These are phyloP conservation scores for Ascobolus immersus DNA, from an alignment of 495 filamentous ascomycete genomes.

Conservation along the genomic window DNA sequence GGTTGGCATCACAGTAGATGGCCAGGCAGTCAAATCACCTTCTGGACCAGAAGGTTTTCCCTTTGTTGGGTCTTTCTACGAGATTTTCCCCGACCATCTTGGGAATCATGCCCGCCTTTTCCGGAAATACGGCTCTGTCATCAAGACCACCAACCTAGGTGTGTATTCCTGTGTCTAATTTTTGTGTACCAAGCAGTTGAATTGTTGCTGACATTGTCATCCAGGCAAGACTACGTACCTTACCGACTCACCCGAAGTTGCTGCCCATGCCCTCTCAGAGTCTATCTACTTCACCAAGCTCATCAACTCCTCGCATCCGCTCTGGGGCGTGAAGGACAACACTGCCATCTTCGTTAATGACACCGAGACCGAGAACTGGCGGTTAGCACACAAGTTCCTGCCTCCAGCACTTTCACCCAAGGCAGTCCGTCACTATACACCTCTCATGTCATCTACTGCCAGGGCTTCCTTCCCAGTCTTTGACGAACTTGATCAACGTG, in stretches of 20 bases:
- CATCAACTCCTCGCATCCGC: conserved; percentile 25
- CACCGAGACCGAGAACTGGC: conserved; percentile 25
- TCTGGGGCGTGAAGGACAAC: conserved; percentile 22
- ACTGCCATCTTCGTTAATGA: conserved; percentile 28
- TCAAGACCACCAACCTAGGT: conserved; percentile 30
- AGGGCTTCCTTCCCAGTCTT: conserved; percentile 25
- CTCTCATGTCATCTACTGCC: conserved; percentile 26
- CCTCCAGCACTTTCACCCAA: conserved; percentile 28
- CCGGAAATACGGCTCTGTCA: conserved; percentile 25
- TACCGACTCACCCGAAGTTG: conserved; percentile 25
- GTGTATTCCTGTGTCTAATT: too few relatives aligned
- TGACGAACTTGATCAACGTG: conserved; percentile 25
- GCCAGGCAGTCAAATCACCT: conserved; percentile 19
- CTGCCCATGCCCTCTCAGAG: conserved; percentile 21
- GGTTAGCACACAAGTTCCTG: conserved; percentile 28
- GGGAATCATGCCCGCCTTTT: conserved; percentile 34
- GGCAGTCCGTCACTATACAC: conserved; percentile 30
- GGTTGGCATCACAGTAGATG: conserved; percentile 23
- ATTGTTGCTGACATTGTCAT: too few relatives aligned
- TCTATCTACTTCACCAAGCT: conserved; percentile 27
- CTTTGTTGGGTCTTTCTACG: conserved; percentile 26
- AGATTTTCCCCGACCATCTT: conserved; percentile 31
- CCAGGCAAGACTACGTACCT: conserved; percentile 24
- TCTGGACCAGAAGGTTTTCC: conserved; percentile 25
- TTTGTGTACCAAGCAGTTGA: too few relatives aligned